Percentiles rank a stretch among this genome's conserved stretches.
Evolutionary conservation across 768 basidiomycete species (phyloP).

Genomic region (Hericium rajendrae): DNA sequence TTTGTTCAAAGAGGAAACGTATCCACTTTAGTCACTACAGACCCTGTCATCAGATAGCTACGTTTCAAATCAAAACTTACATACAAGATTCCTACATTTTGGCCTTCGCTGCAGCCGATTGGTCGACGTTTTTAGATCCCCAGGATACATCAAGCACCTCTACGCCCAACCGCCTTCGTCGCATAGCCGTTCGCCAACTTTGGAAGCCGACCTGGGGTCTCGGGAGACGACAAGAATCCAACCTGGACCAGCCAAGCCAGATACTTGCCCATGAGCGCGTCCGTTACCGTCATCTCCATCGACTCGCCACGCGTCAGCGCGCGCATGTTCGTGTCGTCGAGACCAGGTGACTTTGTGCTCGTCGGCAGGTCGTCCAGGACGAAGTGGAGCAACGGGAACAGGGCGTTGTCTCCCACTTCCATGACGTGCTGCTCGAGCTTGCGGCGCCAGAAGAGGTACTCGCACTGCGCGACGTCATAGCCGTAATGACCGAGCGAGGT

Average conservation of each 20-base stretch:
- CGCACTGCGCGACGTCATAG: constrained; percentile 65
- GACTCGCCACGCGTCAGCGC: constrained; percentile 39
- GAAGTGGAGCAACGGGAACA: constrained; percentile 95
- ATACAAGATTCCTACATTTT: no score
- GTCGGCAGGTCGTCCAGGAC: constrained; percentile 96
- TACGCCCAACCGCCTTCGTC: constrained; percentile 62
- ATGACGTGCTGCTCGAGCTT: constrained; percentile 93
- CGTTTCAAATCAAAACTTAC: no score
- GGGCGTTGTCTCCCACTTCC: constrained; percentile 89
- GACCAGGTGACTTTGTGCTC: constrained; percentile 85
- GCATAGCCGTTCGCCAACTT: constrained; percentile 26
- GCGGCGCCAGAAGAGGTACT: constrained; percentile 88
- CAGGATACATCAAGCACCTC: constrained; percentile 26
- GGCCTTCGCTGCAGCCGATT: no score
- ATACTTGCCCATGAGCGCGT: constrained; percentile 75
- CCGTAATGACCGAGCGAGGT: constrained; percentile 69
- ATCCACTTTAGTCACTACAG: no score
- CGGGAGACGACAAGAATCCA: constrained; percentile 63
- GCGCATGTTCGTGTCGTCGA: constrained; percentile 81
- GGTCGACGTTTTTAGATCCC: no score
- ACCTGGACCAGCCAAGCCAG: constrained; percentile 86
- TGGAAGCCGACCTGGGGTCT: constrained; percentile 38
- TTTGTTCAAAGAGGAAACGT: no score
- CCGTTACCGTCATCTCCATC: constrained; percentile 53
- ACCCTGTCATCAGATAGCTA: no score